These are phyloP conservation scores for Elsinoe ampelina DNA, from an alignment of 2,329 filamentous ascomycete genomes.

Conservation along the genomic window DNA sequence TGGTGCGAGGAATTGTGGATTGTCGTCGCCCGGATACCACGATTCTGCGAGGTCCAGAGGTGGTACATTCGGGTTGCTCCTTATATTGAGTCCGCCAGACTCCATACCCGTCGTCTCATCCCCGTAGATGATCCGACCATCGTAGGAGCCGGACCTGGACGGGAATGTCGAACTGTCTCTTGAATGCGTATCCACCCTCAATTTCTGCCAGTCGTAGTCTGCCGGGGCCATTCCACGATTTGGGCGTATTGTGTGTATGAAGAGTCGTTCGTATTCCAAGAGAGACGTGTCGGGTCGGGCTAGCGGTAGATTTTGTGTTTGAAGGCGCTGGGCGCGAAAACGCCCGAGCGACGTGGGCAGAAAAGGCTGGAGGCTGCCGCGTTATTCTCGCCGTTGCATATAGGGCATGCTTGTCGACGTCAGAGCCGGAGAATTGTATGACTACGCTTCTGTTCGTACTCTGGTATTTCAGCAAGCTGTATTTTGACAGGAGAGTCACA, in stretches of 20 bases:
- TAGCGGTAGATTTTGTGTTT: conserved; percentile 12
- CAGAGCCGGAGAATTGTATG: neutral
- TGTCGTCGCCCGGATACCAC: conserved; percentile 6
- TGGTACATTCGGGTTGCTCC: conserved; percentile 7
- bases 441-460: neutral
- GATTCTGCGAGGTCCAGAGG: conserved; percentile 7
- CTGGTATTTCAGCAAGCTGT: neutral
- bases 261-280: neutral
- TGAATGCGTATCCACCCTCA: conserved; percentile 7
- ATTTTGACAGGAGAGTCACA: neutral
- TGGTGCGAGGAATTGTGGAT: neutral
- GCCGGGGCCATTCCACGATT: conserved; percentile 4
- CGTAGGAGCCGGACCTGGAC: conserved; percentile 9
- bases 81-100: conserved; percentile 13
- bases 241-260: neutral
- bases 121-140: conserved; percentile 9
- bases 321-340: conserved; percentile 4
- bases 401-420: neutral
- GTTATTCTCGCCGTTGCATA: conserved; percentile 8
- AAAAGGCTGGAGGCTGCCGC: conserved; percentile 6
- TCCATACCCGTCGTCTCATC: conserved; percentile 7
- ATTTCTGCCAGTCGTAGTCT: conserved; percentile 10
- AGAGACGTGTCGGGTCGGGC: conserved; percentile 5
- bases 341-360: neutral
- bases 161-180: conserved; percentile 1